Evolutionary conservation across 805 yeast species (phyloP), one percentile per base, ranked within the genome.

Genomic region (Yarrowia keelungensis): DNA sequence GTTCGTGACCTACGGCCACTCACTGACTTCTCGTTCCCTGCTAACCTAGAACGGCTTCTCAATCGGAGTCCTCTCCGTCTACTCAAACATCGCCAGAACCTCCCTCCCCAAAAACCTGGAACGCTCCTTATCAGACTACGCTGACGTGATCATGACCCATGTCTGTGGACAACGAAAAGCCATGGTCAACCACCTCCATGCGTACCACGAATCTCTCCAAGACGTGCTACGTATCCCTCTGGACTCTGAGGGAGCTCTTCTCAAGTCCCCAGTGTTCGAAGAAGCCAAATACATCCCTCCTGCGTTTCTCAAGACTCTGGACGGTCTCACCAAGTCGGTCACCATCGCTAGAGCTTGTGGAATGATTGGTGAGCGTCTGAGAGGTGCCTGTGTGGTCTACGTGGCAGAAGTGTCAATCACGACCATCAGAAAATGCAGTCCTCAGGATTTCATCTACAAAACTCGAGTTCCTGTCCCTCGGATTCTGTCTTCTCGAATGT

Each of bases 101-200:
- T 22, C 38, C 1, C 15, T n/a, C 14, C 62, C 62, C 8, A 41
- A 56, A 11, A 22, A 56, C 39, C n/a, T 56, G 11, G 8, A 10
- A 8, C 36, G 39, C 5, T 9, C 38, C 2, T 49, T 56, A 2
- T 15, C 62, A 0, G 62, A 56, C 19, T 56, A 26, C 22, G 46
- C 62, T 4, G 62, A 56, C 10, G 62, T 56, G 15, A 56, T 56
- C 22, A 56, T 56, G 62, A 56, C 62, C 36, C 62, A 56, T 26
- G 62, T 56, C 35, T 56, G 62, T n/a, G 62, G 62, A 26, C 62
- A 56, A n/a, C 38, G 62, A 26, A 56, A 56, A 42, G 26, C 62
- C 15, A 56, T 56, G 62, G 47, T 56, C n/a, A 56, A 56, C 62
- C 62, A 56, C n/a, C 62, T 56, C 22, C 62, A 56, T 11, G 47